phyloP scores from a whole-genome alignment of 768 basidiomycete species.

The Peribolospora kevripleyi region DNA sequence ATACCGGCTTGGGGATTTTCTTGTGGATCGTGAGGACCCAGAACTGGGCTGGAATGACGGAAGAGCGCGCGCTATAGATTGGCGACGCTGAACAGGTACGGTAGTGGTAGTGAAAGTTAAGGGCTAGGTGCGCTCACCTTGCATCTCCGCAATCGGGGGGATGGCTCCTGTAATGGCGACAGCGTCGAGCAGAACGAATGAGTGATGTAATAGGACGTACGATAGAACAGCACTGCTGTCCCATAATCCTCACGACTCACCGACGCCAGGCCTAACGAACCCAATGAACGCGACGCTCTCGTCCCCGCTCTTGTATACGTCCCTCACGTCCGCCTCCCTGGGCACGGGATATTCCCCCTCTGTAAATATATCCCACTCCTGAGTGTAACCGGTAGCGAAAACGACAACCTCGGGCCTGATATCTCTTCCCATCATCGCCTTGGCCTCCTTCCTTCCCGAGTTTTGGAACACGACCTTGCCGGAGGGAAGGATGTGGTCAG shows the following conservation, averaged over 20 bases:
- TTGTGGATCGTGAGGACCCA: too few species aligned
- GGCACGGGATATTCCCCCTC: conserved; percentile 24
- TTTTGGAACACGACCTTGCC: conserved; percentile 28
- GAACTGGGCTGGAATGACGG: too few species aligned
- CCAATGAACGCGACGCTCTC: conserved; percentile 32
- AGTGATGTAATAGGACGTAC: too few species aligned
- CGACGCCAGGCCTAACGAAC: conserved; percentile 35
- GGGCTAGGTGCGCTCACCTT: conserved; percentile 10
- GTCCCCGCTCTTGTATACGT: conserved; percentile 25
- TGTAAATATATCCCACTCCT: conserved; percentile 26
- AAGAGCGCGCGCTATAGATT: too few species aligned
- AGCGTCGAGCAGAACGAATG: too few species aligned
- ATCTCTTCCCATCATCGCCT: conserved; percentile 22
- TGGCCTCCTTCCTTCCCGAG: conserved; percentile 24
- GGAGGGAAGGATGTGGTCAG: conserved; percentile 22
- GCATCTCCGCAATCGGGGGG: conserved; percentile 32
- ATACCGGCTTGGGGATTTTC: too few species aligned
- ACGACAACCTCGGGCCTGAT: conserved; percentile 24
- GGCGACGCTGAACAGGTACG: too few species aligned
- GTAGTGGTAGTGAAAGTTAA: too few species aligned
- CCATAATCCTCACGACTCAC: conserved; percentile 16
- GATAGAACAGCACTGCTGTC: too few species aligned
- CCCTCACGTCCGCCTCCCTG: conserved; percentile 25
- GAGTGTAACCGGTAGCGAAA: conserved; percentile 11
- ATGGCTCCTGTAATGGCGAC: conserved; percentile 6